phyloP scores from a whole-genome alignment of 2,329 filamentous ascomycete species.

The Karstenula rhodostoma region DNA sequence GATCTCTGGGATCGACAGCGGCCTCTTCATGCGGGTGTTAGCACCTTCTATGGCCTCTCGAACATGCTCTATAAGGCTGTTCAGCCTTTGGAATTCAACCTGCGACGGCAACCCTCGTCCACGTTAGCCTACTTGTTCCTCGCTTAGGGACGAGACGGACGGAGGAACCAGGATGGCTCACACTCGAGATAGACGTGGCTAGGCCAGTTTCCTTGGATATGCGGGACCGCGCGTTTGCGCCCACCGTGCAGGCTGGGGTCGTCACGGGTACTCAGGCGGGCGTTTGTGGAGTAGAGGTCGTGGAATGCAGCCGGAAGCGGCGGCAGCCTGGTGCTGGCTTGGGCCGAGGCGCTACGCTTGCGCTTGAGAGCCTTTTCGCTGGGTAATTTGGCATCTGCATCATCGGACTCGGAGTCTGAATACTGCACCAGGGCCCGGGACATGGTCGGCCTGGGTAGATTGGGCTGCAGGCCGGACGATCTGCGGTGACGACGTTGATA shows the following conservation, averaged over 20 bases:
- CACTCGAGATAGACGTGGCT: slow-evolving; percentile 94
- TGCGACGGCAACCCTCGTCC: slow-evolving; percentile 49
- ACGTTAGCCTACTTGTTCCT: slow-evolving; percentile 41
- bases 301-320: slow-evolving; percentile 83
- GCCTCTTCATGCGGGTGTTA: slow-evolving; percentile 31
- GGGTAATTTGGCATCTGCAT: slow-evolving; percentile 41
- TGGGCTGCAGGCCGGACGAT: slow-evolving; percentile 13
- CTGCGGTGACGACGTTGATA: slow-evolving; percentile 2
- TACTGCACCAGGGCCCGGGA: slow-evolving; percentile 44
- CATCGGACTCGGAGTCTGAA: slow-evolving; percentile 65
- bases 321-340: slow-evolving; percentile 59
- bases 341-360: slow-evolving; percentile 35
- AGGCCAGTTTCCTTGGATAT: slow-evolving; percentile 90
- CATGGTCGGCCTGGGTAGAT: slow-evolving; percentile 34
- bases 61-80: slow-evolving; percentile 41
- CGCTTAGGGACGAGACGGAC: neutral
- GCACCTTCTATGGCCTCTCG: slow-evolving; percentile 26
- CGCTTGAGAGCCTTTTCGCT: slow-evolving; percentile 35
- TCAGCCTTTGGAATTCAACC: slow-evolving; percentile 39
- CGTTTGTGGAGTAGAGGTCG: slow-evolving; percentile 86
- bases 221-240: slow-evolving; percentile 80
- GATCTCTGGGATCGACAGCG: slow-evolving; percentile 54
- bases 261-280: slow-evolving; percentile 79
- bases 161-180: slow-evolving; percentile 56
- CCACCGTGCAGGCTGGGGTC: slow-evolving; percentile 87